Evolutionary conservation across 2,329 filamentous ascomycete species (phyloP).

Genomic region (Chaetomiaceae sp.): DNA sequence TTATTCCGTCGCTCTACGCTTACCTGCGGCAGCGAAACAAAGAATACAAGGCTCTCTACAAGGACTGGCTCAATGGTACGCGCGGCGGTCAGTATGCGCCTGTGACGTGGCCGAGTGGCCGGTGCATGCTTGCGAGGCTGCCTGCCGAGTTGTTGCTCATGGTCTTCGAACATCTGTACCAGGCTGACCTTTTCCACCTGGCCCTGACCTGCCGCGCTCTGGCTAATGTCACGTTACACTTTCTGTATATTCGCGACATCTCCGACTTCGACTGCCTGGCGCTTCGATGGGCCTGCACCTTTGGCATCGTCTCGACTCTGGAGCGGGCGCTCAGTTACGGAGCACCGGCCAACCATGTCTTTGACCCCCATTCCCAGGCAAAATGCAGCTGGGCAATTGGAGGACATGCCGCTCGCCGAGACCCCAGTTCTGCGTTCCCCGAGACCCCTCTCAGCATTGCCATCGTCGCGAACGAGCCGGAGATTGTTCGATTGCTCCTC

Average conservation of each 20-base stretch:
- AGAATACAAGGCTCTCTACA: constrained; percentile 6
- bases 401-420: not conserved
- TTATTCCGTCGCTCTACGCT: not conserved
- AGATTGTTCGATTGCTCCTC: constrained; percentile 10
- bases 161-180: constrained; percentile 12
- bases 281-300: constrained; percentile 19
- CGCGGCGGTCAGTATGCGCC: not conserved
- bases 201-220: constrained; percentile 13
- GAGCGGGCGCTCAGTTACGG: constrained; percentile 15
- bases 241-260: constrained; percentile 17
- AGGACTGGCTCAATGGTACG: not conserved
- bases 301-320: constrained; percentile 13
- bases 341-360: constrained; percentile 8
- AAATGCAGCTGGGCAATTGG: constrained; percentile 12
- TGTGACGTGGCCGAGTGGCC: constrained; percentile 1
- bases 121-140: constrained; percentile 13
- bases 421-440: not conserved
- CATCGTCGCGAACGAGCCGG: constrained; percentile 8
- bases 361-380: not conserved
- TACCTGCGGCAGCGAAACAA: constrained; percentile 1
- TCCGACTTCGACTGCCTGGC: constrained; percentile 19
- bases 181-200: constrained; percentile 19
- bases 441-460: constrained; percentile 15
- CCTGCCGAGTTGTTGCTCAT: constrained; percentile 16
- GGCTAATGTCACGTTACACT: not conserved